Percentiles rank a stretch among this genome's conserved stretches.
Conservation (phyloP, 192 early-diverging fungal genomes). For the Rhizophagus clarus region DNA sequence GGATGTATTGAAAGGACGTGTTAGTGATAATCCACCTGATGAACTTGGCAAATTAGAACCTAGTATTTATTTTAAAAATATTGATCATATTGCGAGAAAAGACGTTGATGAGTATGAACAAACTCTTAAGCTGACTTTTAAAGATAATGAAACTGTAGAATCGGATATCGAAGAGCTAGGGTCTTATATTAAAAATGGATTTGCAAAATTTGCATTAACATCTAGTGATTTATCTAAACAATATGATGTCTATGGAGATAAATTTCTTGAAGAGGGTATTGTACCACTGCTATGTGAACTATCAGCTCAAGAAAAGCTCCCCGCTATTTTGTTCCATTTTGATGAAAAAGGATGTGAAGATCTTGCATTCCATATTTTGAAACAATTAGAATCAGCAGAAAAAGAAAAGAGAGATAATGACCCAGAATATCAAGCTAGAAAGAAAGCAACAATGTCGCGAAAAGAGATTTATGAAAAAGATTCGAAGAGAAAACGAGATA, state of each 20-base stretch:
- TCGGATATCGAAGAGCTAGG: constrained; percentile 5
- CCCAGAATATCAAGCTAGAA: constrained; percentile 29
- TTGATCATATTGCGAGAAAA: constrained; percentile 29
- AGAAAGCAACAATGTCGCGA: constrained; percentile 33
- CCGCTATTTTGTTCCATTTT: constrained; percentile 49
- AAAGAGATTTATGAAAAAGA: constrained; percentile 31
- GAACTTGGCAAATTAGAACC: constrained; percentile 32
- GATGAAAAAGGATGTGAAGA: constrained; percentile 36
- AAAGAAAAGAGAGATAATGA: constrained; percentile 35
- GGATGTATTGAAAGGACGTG: constrained; percentile 33
- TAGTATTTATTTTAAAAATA: constrained; percentile 34
- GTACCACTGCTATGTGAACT: constrained; percentile 34
- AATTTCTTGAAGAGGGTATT: constrained; percentile 19
- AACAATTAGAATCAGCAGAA: constrained; percentile 35
- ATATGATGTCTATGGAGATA: constrained; percentile 30
- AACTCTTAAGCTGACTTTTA: constrained; percentile 34
- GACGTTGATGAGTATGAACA: constrained; percentile 37
- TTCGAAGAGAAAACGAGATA: not conserved
- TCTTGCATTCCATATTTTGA: constrained; percentile 30
- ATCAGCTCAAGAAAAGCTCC: constrained; percentile 40
- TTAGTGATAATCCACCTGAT: constrained; percentile 16
- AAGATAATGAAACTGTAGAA: not conserved
- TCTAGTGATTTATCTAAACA: not conserved
- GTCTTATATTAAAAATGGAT: not conserved
- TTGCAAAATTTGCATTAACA: constrained; percentile 35